These are phyloP conservation scores for Schizophyllum amplum DNA, from an alignment of 1,284 basidiomycete genomes.

Conservation along the genomic window DNA sequence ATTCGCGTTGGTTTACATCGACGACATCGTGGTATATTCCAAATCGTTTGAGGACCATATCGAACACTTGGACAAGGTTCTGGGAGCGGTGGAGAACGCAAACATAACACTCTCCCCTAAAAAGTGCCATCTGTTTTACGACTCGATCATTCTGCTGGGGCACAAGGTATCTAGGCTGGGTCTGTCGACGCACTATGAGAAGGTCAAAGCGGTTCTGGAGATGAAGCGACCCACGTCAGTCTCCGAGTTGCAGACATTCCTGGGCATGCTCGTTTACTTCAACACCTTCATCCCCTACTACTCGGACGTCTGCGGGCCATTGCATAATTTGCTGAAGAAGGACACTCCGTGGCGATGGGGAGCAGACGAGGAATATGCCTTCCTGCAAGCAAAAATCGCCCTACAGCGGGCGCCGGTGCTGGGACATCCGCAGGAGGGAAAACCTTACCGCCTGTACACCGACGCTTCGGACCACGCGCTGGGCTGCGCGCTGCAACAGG, in stretches of 20 bases:
- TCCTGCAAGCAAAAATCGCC: constrained; percentile 18
- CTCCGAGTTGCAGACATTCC: background rate
- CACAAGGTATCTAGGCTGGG: constrained; percentile 12
- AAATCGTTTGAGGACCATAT: background rate
- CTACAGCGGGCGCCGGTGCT: constrained; percentile 20
- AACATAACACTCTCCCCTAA: background rate
- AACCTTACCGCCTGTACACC: constrained; percentile 27
- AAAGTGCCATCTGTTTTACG: background rate
- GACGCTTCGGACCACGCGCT: constrained; percentile 29
- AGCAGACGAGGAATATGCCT: no score
- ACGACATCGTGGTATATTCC: background rate
- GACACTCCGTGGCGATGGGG: constrained; percentile 15
- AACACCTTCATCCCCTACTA: background rate
- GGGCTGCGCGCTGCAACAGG: constrained; percentile 27
- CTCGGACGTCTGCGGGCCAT: background rate
- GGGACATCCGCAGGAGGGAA: constrained; percentile 21
- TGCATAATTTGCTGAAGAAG: constrained; percentile 14
- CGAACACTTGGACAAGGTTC: background rate
- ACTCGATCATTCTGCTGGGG: background rate
- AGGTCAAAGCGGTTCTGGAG: background rate
- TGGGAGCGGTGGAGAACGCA: background rate
- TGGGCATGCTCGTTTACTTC: constrained; percentile 1
- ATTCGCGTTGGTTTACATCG: background rate
- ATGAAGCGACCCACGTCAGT: background rate
- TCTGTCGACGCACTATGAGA: background rate